Percentiles rank a stretch among this genome's conserved stretches.
These are phyloP conservation scores for Paracamarosporium sp. DNA, from an alignment of 2,329 filamentous ascomycete species.

Conservation along the genomic window DNA sequence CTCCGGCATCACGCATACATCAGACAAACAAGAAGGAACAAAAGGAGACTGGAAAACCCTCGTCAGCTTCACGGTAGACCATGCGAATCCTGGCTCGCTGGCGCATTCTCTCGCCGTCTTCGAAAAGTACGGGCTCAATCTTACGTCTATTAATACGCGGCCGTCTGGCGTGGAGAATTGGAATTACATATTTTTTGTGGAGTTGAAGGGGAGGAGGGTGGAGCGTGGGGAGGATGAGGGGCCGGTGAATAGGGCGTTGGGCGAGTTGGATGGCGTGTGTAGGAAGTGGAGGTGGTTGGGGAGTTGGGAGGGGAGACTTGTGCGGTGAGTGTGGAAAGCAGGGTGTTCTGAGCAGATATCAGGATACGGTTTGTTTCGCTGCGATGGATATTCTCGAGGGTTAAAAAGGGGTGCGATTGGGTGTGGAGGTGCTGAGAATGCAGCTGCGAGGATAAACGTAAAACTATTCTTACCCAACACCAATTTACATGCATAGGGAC, in stretches of 20 bases:
- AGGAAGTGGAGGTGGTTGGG: conserved; percentile 72
- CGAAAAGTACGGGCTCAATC: conserved; percentile 72
- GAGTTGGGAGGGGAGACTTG: conserved; percentile 61
- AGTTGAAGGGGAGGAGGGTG: conserved; percentile 74
- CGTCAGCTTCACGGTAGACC: conserved; percentile 82
- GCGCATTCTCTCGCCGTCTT: conserved; percentile 84
- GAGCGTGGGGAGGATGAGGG: conserved; percentile 64
- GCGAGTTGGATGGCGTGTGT: conserved; percentile 64
- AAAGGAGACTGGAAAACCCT: conserved; percentile 68
- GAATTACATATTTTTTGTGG: conserved; percentile 94
- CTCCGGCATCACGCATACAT: background rate
- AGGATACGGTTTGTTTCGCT: no score
- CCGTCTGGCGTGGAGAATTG: conserved; percentile 78
- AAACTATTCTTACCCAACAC: no score
- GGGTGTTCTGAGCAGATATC: no score
- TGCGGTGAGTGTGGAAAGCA: background rate
- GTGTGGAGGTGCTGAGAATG: no score
- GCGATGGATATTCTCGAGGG: no score
- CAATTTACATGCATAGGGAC: no score
- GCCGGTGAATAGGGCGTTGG: conserved; percentile 67
- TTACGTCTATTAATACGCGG: conserved; percentile 89
- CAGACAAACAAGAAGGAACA: background rate
- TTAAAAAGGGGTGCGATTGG: no score
- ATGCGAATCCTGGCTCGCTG: conserved; percentile 79
- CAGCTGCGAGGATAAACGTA: no score